Base-by-base conservation (phyloP, 140 eudicot genomes). In the Ambrosia hybrid region DNA sequence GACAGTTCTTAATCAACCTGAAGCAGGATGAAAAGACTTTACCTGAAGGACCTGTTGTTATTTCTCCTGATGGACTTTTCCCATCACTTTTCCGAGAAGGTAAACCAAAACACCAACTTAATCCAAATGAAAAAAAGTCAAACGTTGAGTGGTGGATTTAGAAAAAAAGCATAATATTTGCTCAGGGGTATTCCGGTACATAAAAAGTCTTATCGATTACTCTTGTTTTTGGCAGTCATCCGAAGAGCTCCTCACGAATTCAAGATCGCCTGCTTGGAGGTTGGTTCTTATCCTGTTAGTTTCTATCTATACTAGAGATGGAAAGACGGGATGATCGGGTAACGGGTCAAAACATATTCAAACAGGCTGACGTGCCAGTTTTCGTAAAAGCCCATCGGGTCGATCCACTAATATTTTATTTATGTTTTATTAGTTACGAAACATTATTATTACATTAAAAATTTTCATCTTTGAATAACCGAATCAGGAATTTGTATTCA, bases 191-290 rank as follows among this genome's bases (percentile, higher is more conserved):
- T n/a, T n/a, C n/a, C n/a, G n/a, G n/a, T n/a, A n/a, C n/a, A n/a
- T n/a, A n/a, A n/a, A n/a, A n/a, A n/a, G n/a, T n/a, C n/a, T n/a
- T n/a, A n/a, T n/a, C n/a, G n/a, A n/a, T 55, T 48, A 64, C 41
- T 41, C 26, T 30, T 13, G 51, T 43, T 73, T 17, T 80, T 83
- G 80, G 89, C 89, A 92, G 98, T 92, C 71, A 91, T 89, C 67
- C 84, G 96, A 80, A 89, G 98, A 83, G 96, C 98, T 66, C 98
- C 98, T 36, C 98, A 92, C 51, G 96, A 92, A 69, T 92, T 92
- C 71, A 89, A 92, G 73, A 92, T 89, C 67, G 76, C 92, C 68
- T 92, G 96, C 84, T 82, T 92, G 82, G 96, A 81, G 96, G 98
- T 92, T 56, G 36, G 89, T 81, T 73, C 36, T 52, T 67, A 61